A percentile compares a stretch with the other conserved stretches of the same genome.
phyloP scores from a whole-genome alignment of 2,329 filamentous ascomycete species.

The Aquanectria penicillioides region DNA sequence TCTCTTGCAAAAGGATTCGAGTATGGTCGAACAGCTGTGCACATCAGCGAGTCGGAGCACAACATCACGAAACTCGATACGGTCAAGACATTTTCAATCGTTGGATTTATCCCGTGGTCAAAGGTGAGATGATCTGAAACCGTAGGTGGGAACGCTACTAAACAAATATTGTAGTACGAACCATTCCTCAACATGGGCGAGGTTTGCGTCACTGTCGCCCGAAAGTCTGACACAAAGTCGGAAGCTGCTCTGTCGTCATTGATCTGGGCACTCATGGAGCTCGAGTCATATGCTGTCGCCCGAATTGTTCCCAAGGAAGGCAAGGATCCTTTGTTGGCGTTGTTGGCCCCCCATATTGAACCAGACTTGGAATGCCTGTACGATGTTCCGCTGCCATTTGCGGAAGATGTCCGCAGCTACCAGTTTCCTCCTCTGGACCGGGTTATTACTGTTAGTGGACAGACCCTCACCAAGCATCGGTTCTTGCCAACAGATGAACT shows the following conservation, averaged over 20 bases:
- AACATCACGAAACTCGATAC: constrained; percentile 92
- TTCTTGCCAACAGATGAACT: constrained; percentile 82
- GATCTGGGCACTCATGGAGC: constrained; percentile 85
- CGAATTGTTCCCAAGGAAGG: constrained; percentile 86
- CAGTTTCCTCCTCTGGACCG: constrained; percentile 90
- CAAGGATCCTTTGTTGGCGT: constrained; percentile 78
- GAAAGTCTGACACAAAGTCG: constrained; percentile 82
- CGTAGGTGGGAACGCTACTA: constrained; percentile 13
- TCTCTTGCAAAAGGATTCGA: constrained; percentile 92
- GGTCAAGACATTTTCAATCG: constrained; percentile 76
- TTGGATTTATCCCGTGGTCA: constrained; percentile 83
- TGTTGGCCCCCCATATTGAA: constrained; percentile 85
- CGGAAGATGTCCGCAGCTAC: constrained; percentile 91
- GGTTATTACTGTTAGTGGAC: constrained; percentile 87
- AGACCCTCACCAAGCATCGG: constrained; percentile 81
- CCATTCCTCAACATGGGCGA: constrained; percentile 88
- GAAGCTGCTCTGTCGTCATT: constrained; percentile 88
- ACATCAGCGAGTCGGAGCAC: constrained; percentile 86
- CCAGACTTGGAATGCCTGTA: constrained; percentile 84
- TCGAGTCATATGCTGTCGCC: constrained; percentile 87
- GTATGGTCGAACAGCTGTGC: constrained; percentile 91
- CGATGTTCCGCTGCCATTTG: constrained; percentile 90
- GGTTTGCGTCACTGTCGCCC: constrained; percentile 79
- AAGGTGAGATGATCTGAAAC: constrained; percentile 60
- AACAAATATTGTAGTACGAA: constrained; percentile 69